phyloP scores from a whole-genome alignment of 169 alveolate genomes.

The Miamiensis avidus region DNA sequence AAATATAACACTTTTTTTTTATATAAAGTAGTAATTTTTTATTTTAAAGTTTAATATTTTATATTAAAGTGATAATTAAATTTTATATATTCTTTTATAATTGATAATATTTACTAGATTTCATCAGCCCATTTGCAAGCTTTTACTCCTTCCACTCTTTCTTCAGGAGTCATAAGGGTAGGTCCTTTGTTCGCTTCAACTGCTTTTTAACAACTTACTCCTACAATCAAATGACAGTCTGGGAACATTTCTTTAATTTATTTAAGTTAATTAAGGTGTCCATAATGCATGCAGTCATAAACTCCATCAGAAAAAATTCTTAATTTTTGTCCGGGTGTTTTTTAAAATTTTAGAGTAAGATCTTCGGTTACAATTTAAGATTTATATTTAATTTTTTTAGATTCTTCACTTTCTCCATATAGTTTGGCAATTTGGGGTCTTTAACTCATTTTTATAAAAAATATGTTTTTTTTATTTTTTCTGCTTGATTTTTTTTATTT shows the following conservation, averaged over 20 bases:
- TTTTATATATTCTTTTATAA: too few species aligned
- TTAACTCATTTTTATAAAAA: too few species aligned
- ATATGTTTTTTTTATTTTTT: too few species aligned
- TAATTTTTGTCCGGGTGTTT: neutral
- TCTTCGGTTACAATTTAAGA: neutral
- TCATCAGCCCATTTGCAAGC: slow-evolving; percentile 85
- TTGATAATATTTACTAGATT: slow-evolving; percentile 27
- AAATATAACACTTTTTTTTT: too few species aligned
- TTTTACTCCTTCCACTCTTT: slow-evolving; percentile 34
- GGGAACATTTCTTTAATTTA: slow-evolving; percentile 73
- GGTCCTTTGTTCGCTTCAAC: slow-evolving; percentile 65
- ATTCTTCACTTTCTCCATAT: neutral
- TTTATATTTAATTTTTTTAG: too few species aligned
- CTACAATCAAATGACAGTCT: slow-evolving; percentile 66
- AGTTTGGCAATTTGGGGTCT: neutral
- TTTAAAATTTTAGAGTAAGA: neutral
- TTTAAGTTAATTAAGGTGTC: slow-evolving; percentile 69
- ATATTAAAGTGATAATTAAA: neutral
- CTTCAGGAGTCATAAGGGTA: neutral
- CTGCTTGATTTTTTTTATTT: neutral
- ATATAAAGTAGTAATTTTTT: too few species aligned
- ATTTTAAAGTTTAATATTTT: too few species aligned
- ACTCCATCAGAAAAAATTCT: slow-evolving; percentile 80
- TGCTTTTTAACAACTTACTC: slow-evolving; percentile 77
- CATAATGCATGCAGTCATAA: slow-evolving; percentile 79